Conservation (phyloP, 179 eudicot species). For the Camellia oleifera region DNA sequence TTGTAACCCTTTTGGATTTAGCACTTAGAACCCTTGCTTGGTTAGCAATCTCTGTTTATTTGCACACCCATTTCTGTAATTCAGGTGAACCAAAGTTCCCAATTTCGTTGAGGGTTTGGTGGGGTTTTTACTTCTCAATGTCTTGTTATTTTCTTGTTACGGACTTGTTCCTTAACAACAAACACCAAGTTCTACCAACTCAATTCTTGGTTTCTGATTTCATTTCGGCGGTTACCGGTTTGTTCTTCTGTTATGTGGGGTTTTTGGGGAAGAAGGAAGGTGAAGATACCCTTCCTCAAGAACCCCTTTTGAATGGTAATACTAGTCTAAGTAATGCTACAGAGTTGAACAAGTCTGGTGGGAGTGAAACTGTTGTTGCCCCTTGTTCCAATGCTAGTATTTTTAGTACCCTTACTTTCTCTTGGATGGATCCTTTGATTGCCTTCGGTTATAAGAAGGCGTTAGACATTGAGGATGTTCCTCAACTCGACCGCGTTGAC, state of each 20-base stretch:
- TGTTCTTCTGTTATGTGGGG: constrained; percentile 43
- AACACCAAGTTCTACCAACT: constrained; percentile 18
- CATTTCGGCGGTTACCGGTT: constrained; percentile 36
- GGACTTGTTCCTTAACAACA: constrained; percentile 33
- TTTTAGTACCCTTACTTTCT: constrained; percentile 54
- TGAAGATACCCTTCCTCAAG: constrained; percentile 27
- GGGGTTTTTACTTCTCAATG: constrained; percentile 42
- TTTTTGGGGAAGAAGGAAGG: constrained; percentile 28
- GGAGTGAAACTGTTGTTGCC: constrained; percentile 28
- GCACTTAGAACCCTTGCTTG: constrained; percentile 33
- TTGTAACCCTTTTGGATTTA: constrained; percentile 41
- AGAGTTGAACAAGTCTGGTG: not conserved
- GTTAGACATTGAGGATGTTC: constrained; percentile 72
- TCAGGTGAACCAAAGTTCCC: constrained; percentile 40
- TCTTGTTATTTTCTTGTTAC: constrained; percentile 47
- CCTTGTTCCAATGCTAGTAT: constrained; percentile 47
- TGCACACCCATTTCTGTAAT: constrained; percentile 27
- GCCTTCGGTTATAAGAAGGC: constrained; percentile 54
- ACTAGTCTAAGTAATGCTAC: constrained; percentile 1
- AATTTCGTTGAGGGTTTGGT: constrained; percentile 51
- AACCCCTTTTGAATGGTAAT: constrained; percentile 58
- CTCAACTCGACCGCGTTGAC: constrained; percentile 45
- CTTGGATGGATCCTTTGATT: constrained; percentile 60
- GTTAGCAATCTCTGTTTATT: constrained; percentile 34
- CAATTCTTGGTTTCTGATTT: constrained; percentile 43